Percentiles rank a stretch among this genome's conserved stretches.
phyloP scores from a whole-genome alignment of 176 grass and related monocot species.

The Triticum timopheevii region DNA sequence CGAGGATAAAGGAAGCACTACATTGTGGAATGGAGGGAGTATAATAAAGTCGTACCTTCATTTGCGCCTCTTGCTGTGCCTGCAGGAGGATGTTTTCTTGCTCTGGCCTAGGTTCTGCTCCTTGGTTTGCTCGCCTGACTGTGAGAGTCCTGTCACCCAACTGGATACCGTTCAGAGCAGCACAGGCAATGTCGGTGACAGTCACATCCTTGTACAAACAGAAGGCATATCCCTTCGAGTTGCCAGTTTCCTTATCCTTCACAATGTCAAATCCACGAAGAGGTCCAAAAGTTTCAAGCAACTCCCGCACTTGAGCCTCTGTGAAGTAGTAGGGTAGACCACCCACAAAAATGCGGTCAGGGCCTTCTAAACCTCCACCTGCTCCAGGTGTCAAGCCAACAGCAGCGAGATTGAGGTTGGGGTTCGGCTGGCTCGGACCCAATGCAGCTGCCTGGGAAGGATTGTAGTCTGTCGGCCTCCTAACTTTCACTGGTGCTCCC shows the following conservation, averaged over 20 bases:
- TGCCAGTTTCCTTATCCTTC: constrained; percentile 94
- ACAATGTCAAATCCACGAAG: constrained; percentile 94
- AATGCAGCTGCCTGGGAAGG: constrained; percentile 82
- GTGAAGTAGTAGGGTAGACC: constrained; percentile 98
- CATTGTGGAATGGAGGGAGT: no score
- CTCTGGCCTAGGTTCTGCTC: constrained; percentile 77
- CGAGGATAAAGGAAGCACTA: no score
- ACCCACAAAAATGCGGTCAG: constrained; percentile 93
- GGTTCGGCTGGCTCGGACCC: constrained; percentile 83
- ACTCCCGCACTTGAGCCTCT: constrained; percentile 88
- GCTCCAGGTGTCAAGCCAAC: constrained; percentile 85
- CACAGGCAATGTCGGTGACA: constrained; percentile 92
- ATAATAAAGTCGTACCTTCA: constrained; percentile 57
- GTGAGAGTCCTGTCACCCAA: constrained; percentile 98
- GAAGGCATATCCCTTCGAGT: constrained; percentile 96
- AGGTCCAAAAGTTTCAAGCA: constrained; percentile 85
- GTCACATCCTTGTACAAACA: constrained; percentile 88
- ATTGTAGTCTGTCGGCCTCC: constrained; percentile 91
- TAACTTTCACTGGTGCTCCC: constrained; percentile 87
- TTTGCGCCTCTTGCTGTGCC: constrained; percentile 83
- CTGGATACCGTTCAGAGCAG: constrained; percentile 91
- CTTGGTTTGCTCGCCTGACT: constrained; percentile 91
- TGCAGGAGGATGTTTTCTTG: constrained; percentile 80
- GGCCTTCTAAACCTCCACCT: constrained; percentile 85
- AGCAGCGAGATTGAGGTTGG: constrained; percentile 90